Conservation (phyloP, 208 protist genomes). For the Trypanosoma cruzi region DNA sequence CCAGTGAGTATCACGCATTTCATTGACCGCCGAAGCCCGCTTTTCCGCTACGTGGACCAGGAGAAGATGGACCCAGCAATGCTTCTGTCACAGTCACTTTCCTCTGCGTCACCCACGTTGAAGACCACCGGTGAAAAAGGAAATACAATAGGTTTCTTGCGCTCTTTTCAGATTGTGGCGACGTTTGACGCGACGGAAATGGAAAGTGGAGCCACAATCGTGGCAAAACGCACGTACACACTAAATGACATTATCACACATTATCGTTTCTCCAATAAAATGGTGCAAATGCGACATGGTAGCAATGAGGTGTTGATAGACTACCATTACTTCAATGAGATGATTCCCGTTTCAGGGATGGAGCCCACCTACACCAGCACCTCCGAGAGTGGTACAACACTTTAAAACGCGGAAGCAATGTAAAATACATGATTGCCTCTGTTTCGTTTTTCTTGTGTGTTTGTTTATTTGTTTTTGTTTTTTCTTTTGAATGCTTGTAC, state of each 20-base stretch:
- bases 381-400: constrained; percentile 44
- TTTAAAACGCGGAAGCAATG: background rate
- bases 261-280: constrained; percentile 78
- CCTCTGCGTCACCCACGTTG: background rate
- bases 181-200: constrained; percentile 84
- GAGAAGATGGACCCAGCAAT: constrained; percentile 21
- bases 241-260: constrained; percentile 67
- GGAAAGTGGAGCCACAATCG: constrained; percentile 71
- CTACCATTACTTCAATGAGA: constrained; percentile 87
- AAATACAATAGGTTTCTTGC: background rate
- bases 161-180: constrained; percentile 74
- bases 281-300: constrained; percentile 58
- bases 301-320: constrained; percentile 67
- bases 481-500: background rate
- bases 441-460: background rate
- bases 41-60: constrained; percentile 60
- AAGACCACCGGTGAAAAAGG: background rate
- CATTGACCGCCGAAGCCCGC: constrained; percentile 77
- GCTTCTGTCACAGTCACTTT: constrained; percentile 15
- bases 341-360: constrained; percentile 51
- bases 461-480: constrained; percentile 6
- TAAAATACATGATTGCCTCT: constrained; percentile 1
- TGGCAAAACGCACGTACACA: constrained; percentile 75
- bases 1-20: constrained; percentile 69
- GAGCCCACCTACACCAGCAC: constrained; percentile 74